Base-by-base conservation (phyloP, 441 rosid species). In the Croton setiger region DNA sequence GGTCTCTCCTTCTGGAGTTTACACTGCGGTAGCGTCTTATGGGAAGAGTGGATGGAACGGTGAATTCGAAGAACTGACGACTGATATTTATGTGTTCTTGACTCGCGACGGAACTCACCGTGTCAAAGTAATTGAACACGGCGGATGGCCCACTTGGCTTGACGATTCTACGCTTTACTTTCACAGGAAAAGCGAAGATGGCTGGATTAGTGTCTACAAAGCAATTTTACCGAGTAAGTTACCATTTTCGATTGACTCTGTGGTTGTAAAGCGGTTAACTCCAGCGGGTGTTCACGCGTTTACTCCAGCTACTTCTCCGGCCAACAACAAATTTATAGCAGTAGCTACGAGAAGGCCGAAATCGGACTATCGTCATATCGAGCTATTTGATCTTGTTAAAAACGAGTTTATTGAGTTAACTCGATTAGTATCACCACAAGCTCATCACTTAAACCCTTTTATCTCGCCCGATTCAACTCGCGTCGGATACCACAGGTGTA, bases 141-240 rank as follows among this genome's bases (percentile, higher is more conserved):
- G 98, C 59, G 98, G 96, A 0, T 92, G 98, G 98, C 97, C 98
- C 49, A 77, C 87, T 78, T 90, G 98, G 98, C 85, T 83, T 6
- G 98, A 93, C 75, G 94, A 90, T 5, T 78, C 73, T 10, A 90
- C 93, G 7, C 71, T 93, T 2, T 90, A 76, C 67, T 90, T 93
- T 72, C 98, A 90, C 64, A 80, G 89, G 48, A 80, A 85, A 73
- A 87, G 91, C 67, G 79, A 78, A 39, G 91, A 89, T n/a, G 75
- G 78, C 2, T 93, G 96, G 96, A 87, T 89, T 41, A 93, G 98
- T 5, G 88, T 93, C 7, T 87, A 87, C 76, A 76, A 66, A 68
- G 97, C 90, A 0, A 51, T 66, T 33, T 54, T 90, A 20, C 85
- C 93, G 54, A 60, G 73, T 35, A 27, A 66, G 1, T 81, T 74